A percentile compares a stretch with the other conserved stretches of the same genome.
Conservation (phyloP, 1,284 basidiomycete species). For the Agaricales sp. region DNA sequence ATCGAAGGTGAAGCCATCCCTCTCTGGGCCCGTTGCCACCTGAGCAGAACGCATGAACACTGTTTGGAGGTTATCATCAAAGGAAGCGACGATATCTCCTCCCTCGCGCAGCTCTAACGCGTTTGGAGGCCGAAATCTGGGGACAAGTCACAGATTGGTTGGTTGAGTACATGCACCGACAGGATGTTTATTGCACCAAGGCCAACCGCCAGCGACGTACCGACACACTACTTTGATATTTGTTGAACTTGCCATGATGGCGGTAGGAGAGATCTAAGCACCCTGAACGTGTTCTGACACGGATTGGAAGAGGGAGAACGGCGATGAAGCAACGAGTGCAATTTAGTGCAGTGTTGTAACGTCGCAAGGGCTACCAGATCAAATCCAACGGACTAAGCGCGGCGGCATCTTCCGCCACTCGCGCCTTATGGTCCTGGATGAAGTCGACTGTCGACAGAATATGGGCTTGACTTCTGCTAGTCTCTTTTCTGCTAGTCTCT, state of each 20-base stretch:
- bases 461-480: too few relatives aligned
- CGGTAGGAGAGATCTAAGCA: conserved; percentile 9
- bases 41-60: conserved; percentile 72
- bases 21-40: conserved; percentile 65
- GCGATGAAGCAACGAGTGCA: too few relatives aligned
- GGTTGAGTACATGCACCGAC: conserved; percentile 5
- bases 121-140: conserved; percentile 92
- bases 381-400: too few relatives aligned
- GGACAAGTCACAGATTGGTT: conserved; percentile 8
- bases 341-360: too few relatives aligned
- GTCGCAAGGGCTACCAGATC: too few relatives aligned
- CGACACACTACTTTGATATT: conserved; percentile 95
- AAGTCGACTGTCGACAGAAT: too few relatives aligned
- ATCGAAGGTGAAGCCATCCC: conserved; percentile 95
- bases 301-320: not conserved
- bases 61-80: conserved; percentile 78
- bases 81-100: conserved; percentile 86
- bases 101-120: conserved; percentile 85
- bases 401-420: too few relatives aligned
- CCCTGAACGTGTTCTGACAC: not conserved
- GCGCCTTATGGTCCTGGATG: too few relatives aligned
- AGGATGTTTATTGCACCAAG: not conserved
- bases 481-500: too few relatives aligned
- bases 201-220: conserved; percentile 32
- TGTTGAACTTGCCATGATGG: conserved; percentile 60